Evolutionary conservation across 208 protist genomes (phyloP).

Genomic region (Borovskyia barvae): DNA sequence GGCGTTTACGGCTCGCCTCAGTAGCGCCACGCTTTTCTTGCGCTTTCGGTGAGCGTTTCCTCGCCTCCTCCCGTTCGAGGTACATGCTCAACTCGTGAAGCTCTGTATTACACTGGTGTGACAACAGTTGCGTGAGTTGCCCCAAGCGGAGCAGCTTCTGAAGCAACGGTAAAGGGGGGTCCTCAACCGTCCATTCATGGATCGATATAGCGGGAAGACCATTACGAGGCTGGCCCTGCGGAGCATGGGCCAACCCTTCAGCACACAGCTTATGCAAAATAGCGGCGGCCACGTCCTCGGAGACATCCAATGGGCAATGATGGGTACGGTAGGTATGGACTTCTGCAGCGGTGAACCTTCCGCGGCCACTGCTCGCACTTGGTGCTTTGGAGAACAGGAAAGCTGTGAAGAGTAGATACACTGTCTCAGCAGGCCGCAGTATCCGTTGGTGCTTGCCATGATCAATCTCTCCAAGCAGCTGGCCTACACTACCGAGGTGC

Average conservation of each 20-base stretch:
- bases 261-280: slow-evolving; percentile 33
- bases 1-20: neutral
- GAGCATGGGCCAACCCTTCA: slow-evolving; percentile 26
- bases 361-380: slow-evolving; percentile 37
- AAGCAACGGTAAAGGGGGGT: slow-evolving; percentile 16
- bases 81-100: slow-evolving; percentile 16
- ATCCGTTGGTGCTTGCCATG: neutral
- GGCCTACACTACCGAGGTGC: neutral
- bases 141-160: slow-evolving; percentile 9
- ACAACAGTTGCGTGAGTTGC: slow-evolving; percentile 20
- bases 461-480: neutral
- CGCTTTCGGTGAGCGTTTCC: neutral
- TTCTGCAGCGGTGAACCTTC: slow-evolving; percentile 38
- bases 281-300: slow-evolving; percentile 9
- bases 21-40: neutral
- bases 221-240: too few species aligned
- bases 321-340: slow-evolving; percentile 49
- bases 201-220: too few species aligned
- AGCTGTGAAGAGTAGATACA: slow-evolving; percentile 52
- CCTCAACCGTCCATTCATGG: slow-evolving; percentile 22
- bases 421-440: slow-evolving; percentile 19
- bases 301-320: slow-evolving; percentile 51
- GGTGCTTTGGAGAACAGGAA: slow-evolving; percentile 54
- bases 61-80: slow-evolving; percentile 3
- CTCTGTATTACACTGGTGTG: slow-evolving; percentile 11